Percentiles rank a stretch among this genome's conserved stretches.
Conservation (phyloP, 768 basidiomycete species). For the Boletellus emodensis region DNA sequence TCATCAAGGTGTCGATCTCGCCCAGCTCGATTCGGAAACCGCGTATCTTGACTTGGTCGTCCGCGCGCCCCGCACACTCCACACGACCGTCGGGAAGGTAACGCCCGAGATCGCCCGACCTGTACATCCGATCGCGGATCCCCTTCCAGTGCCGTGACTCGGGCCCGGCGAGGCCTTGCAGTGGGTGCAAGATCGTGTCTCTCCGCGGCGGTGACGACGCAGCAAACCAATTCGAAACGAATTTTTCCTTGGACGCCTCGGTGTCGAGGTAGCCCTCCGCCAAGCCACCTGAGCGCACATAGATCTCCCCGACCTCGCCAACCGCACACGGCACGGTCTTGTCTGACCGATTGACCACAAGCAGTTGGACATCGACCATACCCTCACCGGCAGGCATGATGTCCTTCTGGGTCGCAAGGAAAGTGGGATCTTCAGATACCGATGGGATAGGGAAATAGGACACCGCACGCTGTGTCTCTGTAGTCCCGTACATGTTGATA, state of each 20-base stretch:
- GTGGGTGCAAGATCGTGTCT: conserved; percentile 72
- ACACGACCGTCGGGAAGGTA: conserved; percentile 91
- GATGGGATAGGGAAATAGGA: conserved; percentile 94
- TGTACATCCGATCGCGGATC: conserved; percentile 95
- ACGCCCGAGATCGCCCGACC: conserved; percentile 93
- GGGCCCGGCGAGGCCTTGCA: conserved; percentile 51
- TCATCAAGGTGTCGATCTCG: conserved; percentile 95
- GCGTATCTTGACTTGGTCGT: conserved; percentile 99
- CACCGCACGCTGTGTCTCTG: conserved; percentile 97
- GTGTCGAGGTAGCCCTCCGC: conserved; percentile 92
- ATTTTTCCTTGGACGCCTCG: conserved; percentile 83
- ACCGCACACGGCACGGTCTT: conserved; percentile 82
- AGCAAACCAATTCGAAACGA: conserved; percentile 92
- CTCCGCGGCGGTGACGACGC: conserved; percentile 42
- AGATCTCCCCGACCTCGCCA: conserved; percentile 98
- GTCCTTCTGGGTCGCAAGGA: conserved; percentile 92
- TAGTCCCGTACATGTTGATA: conserved; percentile 99
- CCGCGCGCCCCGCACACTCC: conserved; percentile 95
- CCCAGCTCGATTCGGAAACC: conserved; percentile 98
- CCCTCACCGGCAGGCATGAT: conserved; percentile 97
- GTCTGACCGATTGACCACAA: conserved; percentile 92
- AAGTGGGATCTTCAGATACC: conserved; percentile 78
- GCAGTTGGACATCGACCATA: conserved; percentile 96
- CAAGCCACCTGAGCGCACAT: conserved; percentile 92
- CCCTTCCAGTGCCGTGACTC: conserved; percentile 90